Conservation (phyloP, 2,329 filamentous ascomycete species). For the Basipetospora sp. region DNA sequence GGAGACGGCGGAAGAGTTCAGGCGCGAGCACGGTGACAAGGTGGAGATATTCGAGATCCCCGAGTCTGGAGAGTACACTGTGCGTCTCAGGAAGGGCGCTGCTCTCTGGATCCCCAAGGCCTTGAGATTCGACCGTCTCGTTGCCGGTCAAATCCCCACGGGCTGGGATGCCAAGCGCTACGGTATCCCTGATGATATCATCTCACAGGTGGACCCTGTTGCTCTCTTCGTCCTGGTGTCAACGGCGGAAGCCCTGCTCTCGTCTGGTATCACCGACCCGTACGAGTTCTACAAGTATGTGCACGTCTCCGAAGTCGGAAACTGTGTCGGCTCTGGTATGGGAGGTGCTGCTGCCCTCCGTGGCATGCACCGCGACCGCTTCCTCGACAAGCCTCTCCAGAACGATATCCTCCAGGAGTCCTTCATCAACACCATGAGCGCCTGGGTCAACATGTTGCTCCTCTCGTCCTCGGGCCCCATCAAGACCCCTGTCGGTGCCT, state of each 20-base stretch:
- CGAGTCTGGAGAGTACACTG: slow-evolving; percentile 84
- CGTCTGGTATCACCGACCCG: slow-evolving; percentile 90
- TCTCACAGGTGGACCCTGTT: slow-evolving; percentile 91
- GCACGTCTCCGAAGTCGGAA: slow-evolving; percentile 92
- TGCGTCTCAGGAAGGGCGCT: slow-evolving; percentile 89
- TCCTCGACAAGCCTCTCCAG: slow-evolving; percentile 89
- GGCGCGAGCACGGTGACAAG: slow-evolving; percentile 91
- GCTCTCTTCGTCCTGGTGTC: slow-evolving; percentile 90
- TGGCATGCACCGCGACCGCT: slow-evolving; percentile 97
- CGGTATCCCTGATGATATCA: slow-evolving; percentile 92
- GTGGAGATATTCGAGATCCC: slow-evolving; percentile 93
- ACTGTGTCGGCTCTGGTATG: slow-evolving; percentile 96
- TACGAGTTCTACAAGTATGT: slow-evolving; percentile 99
- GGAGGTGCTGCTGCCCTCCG: slow-evolving; percentile 83
- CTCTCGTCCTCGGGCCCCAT: slow-evolving; percentile 94
- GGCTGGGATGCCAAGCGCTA: slow-evolving; percentile 96
- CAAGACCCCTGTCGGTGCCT: slow-evolving; percentile 96
- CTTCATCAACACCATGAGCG: slow-evolving; percentile 99
- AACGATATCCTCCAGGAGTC: slow-evolving; percentile 99
- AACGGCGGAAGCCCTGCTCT: slow-evolving; percentile 78
- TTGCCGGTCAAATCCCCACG: slow-evolving; percentile 90
- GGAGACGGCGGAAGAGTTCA: slow-evolving; percentile 94
- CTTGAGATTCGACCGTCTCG: slow-evolving; percentile 87
- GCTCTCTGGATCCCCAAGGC: slow-evolving; percentile 93
- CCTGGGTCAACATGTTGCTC: slow-evolving; percentile 98